phyloP scores from a whole-genome alignment of 139 green algal species.

The Tetraselmis chui region DNA sequence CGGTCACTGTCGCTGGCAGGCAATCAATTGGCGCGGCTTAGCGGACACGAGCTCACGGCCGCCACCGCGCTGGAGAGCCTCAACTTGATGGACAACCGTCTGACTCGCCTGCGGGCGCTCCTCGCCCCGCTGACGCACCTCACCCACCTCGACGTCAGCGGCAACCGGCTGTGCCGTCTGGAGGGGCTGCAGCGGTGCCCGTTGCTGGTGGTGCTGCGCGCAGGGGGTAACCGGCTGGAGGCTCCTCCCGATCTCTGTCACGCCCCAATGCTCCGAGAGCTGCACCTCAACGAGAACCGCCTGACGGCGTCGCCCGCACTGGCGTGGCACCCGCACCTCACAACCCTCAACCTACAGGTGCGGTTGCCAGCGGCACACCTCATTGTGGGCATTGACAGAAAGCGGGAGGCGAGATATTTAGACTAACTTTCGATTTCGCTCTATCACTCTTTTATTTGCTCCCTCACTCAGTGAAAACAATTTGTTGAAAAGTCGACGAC shows the following conservation, averaged over 20 bases:
- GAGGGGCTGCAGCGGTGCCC: background rate
- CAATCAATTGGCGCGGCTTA: background rate
- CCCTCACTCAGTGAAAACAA: no score
- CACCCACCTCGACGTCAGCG: background rate
- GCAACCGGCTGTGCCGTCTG: background rate
- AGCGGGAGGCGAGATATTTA: no score
- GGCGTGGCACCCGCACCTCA: background rate
- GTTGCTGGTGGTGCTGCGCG: background rate
- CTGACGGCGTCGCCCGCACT: background rate
- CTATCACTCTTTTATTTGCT: no score
- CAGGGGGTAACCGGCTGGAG: background rate
- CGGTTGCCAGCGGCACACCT: no score
- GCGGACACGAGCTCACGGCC: background rate
- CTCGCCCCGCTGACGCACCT: background rate
- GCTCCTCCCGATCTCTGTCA: background rate
- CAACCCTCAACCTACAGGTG: background rate
- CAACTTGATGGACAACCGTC: background rate
- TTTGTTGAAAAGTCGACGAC: no score
- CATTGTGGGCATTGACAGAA: no score
- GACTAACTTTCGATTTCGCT: no score
- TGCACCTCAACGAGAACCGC: background rate
- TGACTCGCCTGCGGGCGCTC: background rate
- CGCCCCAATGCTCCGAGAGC: background rate
- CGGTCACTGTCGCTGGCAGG: background rate
- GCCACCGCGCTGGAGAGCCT: background rate